Evolutionary conservation across 2,329 filamentous ascomycete species (phyloP).

Genomic region (Stachybotrys chlorohalonatus): DNA sequence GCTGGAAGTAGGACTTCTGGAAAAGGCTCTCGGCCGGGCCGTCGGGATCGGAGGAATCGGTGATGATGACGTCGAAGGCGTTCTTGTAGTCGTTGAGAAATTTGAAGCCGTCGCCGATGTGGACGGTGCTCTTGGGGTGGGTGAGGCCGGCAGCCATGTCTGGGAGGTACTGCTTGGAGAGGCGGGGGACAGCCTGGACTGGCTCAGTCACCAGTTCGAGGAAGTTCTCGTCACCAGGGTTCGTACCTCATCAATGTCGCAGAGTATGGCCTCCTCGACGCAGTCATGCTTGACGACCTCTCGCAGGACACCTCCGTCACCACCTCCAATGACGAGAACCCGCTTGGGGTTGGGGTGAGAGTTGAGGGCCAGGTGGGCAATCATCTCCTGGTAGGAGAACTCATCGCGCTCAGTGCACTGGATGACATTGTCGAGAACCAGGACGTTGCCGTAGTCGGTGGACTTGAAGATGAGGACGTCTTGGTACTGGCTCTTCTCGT

Average conservation of each 20-base stretch:
- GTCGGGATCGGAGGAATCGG: constrained; percentile 94
- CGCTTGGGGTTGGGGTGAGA: constrained; percentile 97
- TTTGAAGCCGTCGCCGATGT: constrained; percentile 97
- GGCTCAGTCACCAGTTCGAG: background rate
- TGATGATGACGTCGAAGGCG: constrained; percentile 98
- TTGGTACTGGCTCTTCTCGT: constrained; percentile 99
- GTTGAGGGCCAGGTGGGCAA: constrained; percentile 96
- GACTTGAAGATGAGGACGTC: constrained; percentile 99
- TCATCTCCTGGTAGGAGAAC: constrained; percentile 99
- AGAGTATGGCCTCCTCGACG: constrained; percentile 91
- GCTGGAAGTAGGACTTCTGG: constrained; percentile 98
- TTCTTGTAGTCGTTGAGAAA: constrained; percentile 96
- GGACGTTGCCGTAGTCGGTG: constrained; percentile 89
- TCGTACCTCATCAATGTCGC: constrained; percentile 88
- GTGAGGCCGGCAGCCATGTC: constrained; percentile 88
- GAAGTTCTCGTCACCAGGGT: constrained; percentile 8
- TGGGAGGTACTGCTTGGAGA: constrained; percentile 96
- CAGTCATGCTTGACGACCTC: constrained; percentile 99
- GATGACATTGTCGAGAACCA: constrained; percentile 98
- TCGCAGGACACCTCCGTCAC: constrained; percentile 93
- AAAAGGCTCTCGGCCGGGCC: constrained; percentile 94
- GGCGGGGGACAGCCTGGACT: constrained; percentile 79
- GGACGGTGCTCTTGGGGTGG: constrained; percentile 86
- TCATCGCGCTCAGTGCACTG: constrained; percentile 98
- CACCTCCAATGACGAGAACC: constrained; percentile 95